phyloP scores from a whole-genome alignment of 2,329 filamentous ascomycete species.

The Diaporthe sp. region DNA sequence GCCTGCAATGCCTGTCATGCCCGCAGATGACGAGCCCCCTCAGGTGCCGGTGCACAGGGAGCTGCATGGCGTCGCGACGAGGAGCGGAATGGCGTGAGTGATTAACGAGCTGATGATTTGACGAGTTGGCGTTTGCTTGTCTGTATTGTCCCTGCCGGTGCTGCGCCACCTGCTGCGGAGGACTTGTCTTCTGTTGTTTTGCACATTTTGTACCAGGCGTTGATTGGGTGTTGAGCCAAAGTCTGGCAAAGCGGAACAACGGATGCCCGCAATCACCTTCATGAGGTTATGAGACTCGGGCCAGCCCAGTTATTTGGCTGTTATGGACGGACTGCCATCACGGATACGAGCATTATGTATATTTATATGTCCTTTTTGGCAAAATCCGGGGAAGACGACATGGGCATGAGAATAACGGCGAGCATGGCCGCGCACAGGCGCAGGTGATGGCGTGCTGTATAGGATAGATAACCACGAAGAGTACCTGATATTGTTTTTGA shows the following conservation, averaged over 20 bases:
- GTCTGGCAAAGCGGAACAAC: background rate
- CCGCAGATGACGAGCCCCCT: background rate
- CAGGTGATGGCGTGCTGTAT: background rate
- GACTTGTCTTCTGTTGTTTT: background rate
- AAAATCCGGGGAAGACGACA: background rate
- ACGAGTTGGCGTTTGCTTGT: constrained; percentile 4
- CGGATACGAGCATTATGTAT: constrained; percentile 7
- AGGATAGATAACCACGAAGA: constrained; percentile 7
- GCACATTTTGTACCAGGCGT: background rate
- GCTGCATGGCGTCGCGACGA: background rate
- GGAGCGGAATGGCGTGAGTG: background rate
- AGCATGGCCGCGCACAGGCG: background rate
- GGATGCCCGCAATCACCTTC: background rate
- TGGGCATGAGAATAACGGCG: background rate
- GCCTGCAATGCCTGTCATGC: background rate
- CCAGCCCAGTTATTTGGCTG: background rate
- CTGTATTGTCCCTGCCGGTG: background rate
- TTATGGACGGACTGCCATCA: background rate
- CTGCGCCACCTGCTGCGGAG: background rate
- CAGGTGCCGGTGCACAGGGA: constrained; percentile 28
- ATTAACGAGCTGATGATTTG: constrained; percentile 1
- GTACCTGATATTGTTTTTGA: background rate
- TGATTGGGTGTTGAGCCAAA: background rate
- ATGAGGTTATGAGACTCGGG: background rate
- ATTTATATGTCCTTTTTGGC: background rate